Evolutionary conservation across 2,329 filamentous ascomycete genomes (phyloP).

Genomic region (Aspergillus sp.): DNA sequence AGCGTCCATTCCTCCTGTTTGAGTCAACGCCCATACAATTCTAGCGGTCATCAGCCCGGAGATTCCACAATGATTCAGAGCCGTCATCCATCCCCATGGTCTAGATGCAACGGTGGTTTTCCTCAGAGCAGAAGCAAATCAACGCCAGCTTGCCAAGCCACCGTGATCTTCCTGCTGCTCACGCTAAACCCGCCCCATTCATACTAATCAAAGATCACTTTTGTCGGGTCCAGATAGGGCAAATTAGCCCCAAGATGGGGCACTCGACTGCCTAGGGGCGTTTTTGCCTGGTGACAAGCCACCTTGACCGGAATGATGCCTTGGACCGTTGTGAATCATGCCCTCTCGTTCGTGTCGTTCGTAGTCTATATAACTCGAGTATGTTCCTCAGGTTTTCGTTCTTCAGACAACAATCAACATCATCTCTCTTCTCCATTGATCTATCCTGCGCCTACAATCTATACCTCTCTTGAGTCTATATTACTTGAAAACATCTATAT

Average conservation of each 20-base stretch:
- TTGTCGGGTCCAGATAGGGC: neutral
- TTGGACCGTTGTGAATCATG: neutral
- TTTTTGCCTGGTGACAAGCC: neutral
- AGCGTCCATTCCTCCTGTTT: slow-evolving; percentile 1
- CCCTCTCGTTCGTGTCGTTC: neutral
- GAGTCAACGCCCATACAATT: slow-evolving; percentile 10
- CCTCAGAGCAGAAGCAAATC: neutral
- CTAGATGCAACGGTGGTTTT: neutral
- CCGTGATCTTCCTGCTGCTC: slow-evolving; percentile 1
- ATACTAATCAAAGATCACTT: slow-evolving; percentile 2
- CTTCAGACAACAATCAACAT: neutral
- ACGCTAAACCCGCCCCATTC: slow-evolving; percentile 2
- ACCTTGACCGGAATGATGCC: neutral
- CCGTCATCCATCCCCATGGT: neutral
- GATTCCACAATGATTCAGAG: slow-evolving; percentile 9
- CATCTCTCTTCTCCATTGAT: neutral
- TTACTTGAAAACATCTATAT: neutral
- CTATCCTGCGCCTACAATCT: neutral
- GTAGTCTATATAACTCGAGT: neutral
- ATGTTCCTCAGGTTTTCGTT: neutral
- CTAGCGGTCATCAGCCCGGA: slow-evolving; percentile 6
- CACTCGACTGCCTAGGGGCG: neutral
- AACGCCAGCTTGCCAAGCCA: neutral
- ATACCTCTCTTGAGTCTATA: neutral
- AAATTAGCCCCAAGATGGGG: slow-evolving; percentile 4